These are phyloP conservation scores for Pseudocercospora eumusae DNA, from an alignment of 2,329 filamentous ascomycete genomes.

Conservation along the genomic window DNA sequence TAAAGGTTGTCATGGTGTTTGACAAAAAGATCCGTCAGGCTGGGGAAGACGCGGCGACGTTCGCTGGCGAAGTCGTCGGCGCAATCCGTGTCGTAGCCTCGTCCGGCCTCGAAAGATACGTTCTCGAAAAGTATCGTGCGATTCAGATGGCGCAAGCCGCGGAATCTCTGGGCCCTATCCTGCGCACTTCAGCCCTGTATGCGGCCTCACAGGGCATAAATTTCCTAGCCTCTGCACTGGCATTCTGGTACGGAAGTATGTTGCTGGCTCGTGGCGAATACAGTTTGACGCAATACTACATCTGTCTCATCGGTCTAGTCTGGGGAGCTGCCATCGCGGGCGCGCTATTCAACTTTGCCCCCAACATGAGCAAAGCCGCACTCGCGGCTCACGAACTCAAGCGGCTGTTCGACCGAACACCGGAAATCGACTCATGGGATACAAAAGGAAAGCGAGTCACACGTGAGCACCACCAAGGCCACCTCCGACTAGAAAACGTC, in stretches of 20 bases:
- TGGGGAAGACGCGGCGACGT: background rate
- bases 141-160: background rate
- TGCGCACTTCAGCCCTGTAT: background rate
- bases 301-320: too few species aligned
- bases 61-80: background rate
- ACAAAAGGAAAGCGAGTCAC: too few species aligned
- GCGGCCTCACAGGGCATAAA: background rate
- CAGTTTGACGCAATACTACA: too few species aligned
- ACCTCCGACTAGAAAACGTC: too few species aligned
- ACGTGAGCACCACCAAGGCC: too few species aligned
- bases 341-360: too few species aligned
- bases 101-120: background rate
- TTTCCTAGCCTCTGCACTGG: background rate
- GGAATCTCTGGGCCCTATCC: background rate
- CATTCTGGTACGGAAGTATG: background rate
- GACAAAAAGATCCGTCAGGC: background rate
- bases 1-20: background rate
- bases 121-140: background rate
- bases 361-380: too few species aligned
- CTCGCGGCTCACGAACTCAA: too few species aligned
- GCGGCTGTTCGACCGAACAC: too few species aligned
- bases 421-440: too few species aligned
- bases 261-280: background rate
- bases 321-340: too few species aligned
- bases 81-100: background rate